Percentiles rank a stretch among this genome's conserved stretches.
Evolutionary conservation across 176 grass and related monocot genomes (phyloP).

Genomic region (Hordeum vulgare): MorexV3_pseudomolecules_assembly NC_058519.1:124680505-124681004

Average conservation of each 20-base stretch:
- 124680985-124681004: slow-evolving; percentile 60
- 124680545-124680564: too few relatives aligned
- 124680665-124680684: slow-evolving; percentile 43
- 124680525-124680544: too few relatives aligned
- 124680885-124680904: too few relatives aligned
- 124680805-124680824: slow-evolving; percentile 86
- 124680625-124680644: too few relatives aligned
- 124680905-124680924: slow-evolving; percentile 78
- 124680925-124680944: slow-evolving; percentile 48
- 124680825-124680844: slow-evolving; percentile 62
- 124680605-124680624: too few relatives aligned
- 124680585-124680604: too few relatives aligned
- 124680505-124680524: too few relatives aligned
- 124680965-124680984: slow-evolving; percentile 61
- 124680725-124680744: slow-evolving; percentile 70
- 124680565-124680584: too few relatives aligned
- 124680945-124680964: slow-evolving; percentile 50
- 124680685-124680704: slow-evolving; percentile 87
- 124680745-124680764: slow-evolving; percentile 53
- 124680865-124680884: slow-evolving; percentile 50
- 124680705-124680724: slow-evolving; percentile 77
- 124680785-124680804: slow-evolving; percentile 60
- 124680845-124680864: slow-evolving; percentile 81
- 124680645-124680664: slow-evolving; percentile 89
- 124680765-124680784: slow-evolving; percentile 95